phyloP scores from a whole-genome alignment of 139 green algal genomes.

The Gonium pectorale region DNA sequence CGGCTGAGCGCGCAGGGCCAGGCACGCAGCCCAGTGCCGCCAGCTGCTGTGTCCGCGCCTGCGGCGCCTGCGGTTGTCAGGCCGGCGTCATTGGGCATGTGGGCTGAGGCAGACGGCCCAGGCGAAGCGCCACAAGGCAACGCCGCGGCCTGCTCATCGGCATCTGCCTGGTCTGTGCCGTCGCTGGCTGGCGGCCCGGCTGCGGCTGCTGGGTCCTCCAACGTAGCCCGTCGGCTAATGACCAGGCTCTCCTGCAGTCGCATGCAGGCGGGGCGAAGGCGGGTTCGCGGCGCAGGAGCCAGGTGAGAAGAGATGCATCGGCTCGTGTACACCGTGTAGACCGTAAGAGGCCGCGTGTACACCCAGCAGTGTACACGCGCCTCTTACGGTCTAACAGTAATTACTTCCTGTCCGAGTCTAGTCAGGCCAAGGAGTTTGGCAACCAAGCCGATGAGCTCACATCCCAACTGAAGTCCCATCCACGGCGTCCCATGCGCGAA shows the following conservation, averaged over 20 bases:
- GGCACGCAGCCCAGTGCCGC: not conserved
- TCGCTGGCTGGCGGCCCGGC: not conserved
- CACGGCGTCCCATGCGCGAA: not conserved
- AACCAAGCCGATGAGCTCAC: not conserved
- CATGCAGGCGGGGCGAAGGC: not conserved
- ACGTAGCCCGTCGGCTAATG: not conserved
- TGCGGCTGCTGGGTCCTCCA: not conserved
- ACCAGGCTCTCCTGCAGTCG: conserved; percentile 18
- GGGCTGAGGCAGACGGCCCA: no score
- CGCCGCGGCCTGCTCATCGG: no score
- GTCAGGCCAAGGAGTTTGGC: no score
- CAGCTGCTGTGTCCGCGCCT: not conserved
- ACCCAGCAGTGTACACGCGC: no score
- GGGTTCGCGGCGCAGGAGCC: not conserved
- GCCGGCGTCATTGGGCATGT: not conserved
- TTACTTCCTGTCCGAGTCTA: no score
- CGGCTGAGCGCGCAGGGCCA: not conserved
- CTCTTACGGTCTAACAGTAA: no score
- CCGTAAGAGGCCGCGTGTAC: not conserved
- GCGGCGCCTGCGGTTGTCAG: not conserved
- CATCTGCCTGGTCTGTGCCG: not conserved
- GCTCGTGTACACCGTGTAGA: not conserved
- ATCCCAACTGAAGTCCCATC: not conserved
- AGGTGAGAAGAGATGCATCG: not conserved
- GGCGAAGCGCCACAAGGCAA: no score